These are phyloP conservation scores for Scheffersomyces lignosus DNA, from an alignment of 805 yeast genomes.

Conservation along the genomic window DNA sequence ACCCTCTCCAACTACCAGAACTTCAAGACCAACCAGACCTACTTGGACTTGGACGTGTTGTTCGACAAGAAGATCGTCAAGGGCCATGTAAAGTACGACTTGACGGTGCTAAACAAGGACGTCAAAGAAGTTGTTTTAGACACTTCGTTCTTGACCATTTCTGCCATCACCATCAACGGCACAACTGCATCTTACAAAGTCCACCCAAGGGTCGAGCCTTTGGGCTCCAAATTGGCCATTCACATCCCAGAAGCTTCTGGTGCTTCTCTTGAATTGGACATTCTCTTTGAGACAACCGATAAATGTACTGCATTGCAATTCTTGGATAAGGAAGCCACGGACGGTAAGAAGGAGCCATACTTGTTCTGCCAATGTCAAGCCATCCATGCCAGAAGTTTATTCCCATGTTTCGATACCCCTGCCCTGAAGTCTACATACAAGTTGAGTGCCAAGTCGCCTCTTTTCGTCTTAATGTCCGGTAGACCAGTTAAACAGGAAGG, in stretches of 20 bases:
- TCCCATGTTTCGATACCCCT: slow-evolving; percentile 40
- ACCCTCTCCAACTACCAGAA: slow-evolving; percentile 48
- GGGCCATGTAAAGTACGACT: slow-evolving; percentile 24
- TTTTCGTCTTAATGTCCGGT: slow-evolving; percentile 30
- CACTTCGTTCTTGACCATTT: slow-evolving; percentile 24
- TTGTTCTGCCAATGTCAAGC: slow-evolving; percentile 38
- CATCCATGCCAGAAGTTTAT: slow-evolving; percentile 35
- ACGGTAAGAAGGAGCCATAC: slow-evolving; percentile 34
- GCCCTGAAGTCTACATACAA: slow-evolving; percentile 29
- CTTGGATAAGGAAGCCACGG: slow-evolving; percentile 20
- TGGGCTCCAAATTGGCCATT: slow-evolving; percentile 26
- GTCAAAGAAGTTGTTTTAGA: slow-evolving; percentile 19
- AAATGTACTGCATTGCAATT: slow-evolving; percentile 36
- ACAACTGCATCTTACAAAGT: slow-evolving; percentile 8
- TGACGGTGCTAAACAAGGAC: slow-evolving; percentile 6
- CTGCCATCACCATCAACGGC: slow-evolving; percentile 19
- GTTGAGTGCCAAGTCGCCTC: slow-evolving; percentile 26
- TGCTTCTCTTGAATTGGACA: slow-evolving; percentile 10
- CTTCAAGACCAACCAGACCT: slow-evolving; percentile 18
- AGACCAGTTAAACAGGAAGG: slow-evolving; percentile 18
- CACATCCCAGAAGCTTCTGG: slow-evolving; percentile 5
- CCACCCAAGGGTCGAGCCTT: slow-evolving; percentile 16
- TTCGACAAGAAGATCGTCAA: slow-evolving; percentile 22
- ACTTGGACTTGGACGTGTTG: slow-evolving; percentile 20
- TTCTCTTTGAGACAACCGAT: slow-evolving; percentile 27